phyloP scores from a whole-genome alignment of 1,284 basidiomycete species.

The Malassezia caprae region DNA sequence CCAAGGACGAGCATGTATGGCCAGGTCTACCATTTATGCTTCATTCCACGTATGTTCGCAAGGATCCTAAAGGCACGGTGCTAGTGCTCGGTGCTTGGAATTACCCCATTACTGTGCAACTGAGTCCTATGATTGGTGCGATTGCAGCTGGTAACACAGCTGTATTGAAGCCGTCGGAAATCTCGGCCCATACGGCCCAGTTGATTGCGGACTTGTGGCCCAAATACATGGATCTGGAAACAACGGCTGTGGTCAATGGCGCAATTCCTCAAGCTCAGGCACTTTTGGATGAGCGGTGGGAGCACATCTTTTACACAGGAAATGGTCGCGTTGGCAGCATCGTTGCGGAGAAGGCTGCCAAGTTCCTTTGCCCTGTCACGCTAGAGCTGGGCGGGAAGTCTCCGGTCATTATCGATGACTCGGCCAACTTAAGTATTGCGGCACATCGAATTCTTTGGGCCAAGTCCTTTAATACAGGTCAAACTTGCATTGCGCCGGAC shows the following conservation, averaged over 20 bases:
- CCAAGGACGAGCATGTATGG: conserved; percentile 39
- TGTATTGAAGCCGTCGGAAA: conserved; percentile 61
- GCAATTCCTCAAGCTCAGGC: conserved; percentile 64
- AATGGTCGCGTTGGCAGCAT: conserved; percentile 65
- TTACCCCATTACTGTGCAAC: conserved; percentile 41
- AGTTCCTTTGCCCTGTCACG: conserved; percentile 71
- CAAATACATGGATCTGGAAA: conserved; percentile 68
- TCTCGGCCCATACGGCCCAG: conserved; percentile 59
- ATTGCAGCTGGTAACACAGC: conserved; percentile 50
- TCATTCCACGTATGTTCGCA: conserved; percentile 42
- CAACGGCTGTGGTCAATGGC: conserved; percentile 66
- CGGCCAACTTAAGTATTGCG: conserved; percentile 50
- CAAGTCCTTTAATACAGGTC: conserved; percentile 58
- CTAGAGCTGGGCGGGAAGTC: conserved; percentile 73
- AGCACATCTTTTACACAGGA: conserved; percentile 58
- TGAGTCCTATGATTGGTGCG: conserved; percentile 49
- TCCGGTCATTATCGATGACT: conserved; percentile 67
- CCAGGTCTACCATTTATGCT: conserved; percentile 41
- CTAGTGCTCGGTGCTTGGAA: conserved; percentile 51
- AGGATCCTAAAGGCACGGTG: conserved; percentile 50
- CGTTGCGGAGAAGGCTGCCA: conserved; percentile 70
- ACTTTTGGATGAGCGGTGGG: conserved; percentile 72
- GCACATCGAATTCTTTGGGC: conserved; percentile 64
- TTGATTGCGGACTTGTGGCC: conserved; percentile 65
- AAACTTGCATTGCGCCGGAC: conserved; percentile 60